Conservation (phyloP, 1,139 yeast genomes). For the Scheffersomyces segobiensis region DNA sequence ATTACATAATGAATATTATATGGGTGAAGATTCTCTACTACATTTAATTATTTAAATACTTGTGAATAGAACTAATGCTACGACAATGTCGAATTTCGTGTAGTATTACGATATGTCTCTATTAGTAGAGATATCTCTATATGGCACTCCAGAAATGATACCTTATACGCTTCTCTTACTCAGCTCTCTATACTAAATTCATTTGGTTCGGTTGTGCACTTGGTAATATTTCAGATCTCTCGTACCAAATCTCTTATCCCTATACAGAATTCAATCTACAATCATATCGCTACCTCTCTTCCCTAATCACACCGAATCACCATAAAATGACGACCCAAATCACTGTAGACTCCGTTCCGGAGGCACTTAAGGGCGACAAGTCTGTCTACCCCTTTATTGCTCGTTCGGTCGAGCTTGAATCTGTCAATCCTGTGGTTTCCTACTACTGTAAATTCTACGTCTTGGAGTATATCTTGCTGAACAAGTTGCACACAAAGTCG, state of each 20-base stretch:
- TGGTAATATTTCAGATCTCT: neutral
- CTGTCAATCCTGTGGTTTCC: slow-evolving; percentile 53
- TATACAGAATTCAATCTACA: neutral
- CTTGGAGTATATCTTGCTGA: slow-evolving; percentile 61
- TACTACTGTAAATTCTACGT: slow-evolving; percentile 65
- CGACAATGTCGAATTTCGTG: neutral
- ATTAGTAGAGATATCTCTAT: neutral
- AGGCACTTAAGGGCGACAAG: slow-evolving; percentile 32
- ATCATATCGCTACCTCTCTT: neutral
- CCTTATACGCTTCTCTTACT: neutral
- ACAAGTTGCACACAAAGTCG: slow-evolving; percentile 55
- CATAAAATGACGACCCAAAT: slow-evolving; percentile 2
- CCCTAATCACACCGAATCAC: no score
- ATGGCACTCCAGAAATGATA: no score
- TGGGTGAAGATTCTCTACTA: neutral
- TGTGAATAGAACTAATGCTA: neutral
- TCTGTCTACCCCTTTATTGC: slow-evolving; percentile 44
- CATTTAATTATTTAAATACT: neutral
- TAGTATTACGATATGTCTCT: neutral
- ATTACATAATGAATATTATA: neutral
- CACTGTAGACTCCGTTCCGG: slow-evolving; percentile 25
- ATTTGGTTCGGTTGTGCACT: neutral
- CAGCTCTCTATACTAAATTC: no score
- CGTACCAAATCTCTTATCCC: neutral
- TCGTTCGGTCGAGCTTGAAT: slow-evolving; percentile 52